phyloP scores from a whole-genome alignment of 1,284 basidiomycete genomes.

The Trametes pubescens region DNA sequence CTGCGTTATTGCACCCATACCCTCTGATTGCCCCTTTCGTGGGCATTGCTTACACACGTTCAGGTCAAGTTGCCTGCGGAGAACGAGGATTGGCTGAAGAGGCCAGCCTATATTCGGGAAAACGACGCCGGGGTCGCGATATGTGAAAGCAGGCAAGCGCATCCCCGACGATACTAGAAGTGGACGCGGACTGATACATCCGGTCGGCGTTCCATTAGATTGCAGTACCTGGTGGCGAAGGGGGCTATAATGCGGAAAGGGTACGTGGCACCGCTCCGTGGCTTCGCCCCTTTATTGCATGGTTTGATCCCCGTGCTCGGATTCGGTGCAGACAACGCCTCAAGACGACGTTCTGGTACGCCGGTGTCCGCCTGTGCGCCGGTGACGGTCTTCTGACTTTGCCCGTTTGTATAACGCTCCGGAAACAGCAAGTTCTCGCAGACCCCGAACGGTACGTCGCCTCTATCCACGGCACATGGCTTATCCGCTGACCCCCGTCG shows the following conservation, averaged over 20 bases:
- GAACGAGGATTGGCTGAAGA: conserved; percentile 76
- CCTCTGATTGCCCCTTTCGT: not conserved
- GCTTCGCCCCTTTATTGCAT: conserved; percentile 23
- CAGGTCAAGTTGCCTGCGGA: conserved; percentile 87
- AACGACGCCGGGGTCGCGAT: conserved; percentile 79
- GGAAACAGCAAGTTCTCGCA: conserved; percentile 75
- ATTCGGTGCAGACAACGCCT: conserved; percentile 66
- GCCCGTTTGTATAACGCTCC: conserved; percentile 23
- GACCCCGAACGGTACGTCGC: conserved; percentile 60
- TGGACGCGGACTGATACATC: conserved; percentile 32
- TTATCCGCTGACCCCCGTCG: conserved; percentile 2
- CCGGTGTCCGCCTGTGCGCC: conserved; percentile 29
- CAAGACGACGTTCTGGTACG: conserved; percentile 80
- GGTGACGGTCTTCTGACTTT: conserved; percentile 24
- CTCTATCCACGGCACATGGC: conserved; percentile 11
- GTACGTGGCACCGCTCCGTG: conserved; percentile 45
- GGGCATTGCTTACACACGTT: conserved; percentile 9
- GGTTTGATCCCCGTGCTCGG: conserved; percentile 36
- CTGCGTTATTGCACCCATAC: conserved; percentile 8
- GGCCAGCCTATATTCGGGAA: conserved; percentile 81
- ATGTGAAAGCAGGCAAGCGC: conserved; percentile 78
- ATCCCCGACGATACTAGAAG: conserved; percentile 27
- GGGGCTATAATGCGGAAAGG: conserved; percentile 86
- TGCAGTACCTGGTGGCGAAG: conserved; percentile 85
- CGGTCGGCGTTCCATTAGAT: conserved; percentile 48